Evolutionary conservation across 2,329 filamentous ascomycete species (phyloP), one percentile per base, ranked within the genome.

Genomic region (Microdochium bolleyi): DNA sequence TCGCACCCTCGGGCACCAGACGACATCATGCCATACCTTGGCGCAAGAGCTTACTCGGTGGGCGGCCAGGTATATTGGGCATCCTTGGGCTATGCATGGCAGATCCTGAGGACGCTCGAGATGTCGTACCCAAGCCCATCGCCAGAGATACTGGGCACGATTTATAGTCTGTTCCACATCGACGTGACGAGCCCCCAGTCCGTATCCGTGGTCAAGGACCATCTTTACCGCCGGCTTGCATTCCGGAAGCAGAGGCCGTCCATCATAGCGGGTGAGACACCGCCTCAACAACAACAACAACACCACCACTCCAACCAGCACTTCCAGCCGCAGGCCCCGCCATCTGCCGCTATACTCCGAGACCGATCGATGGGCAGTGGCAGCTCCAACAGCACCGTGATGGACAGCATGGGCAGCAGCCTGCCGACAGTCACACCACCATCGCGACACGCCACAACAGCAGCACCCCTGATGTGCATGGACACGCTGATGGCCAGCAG

Each of bases 1-100:
- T 50, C 34, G 24, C 55, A 56, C 11, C 51, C 51, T 14, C 55
- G 57, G 16, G 51, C 57, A n/a, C 57, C 57, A 11, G 46, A 51
- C 2, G 57, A 58, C 37, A 58, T 58, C 24, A n/a, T 57, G 11
- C 55, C 55, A 9, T 57, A 56, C 25, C 49, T 58, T 30, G 57
- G 57, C 5, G 30, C 46, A 1, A 52, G 54, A 1, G 54, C 56
- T 4, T 57, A 58, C 24, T 57, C 52, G 3, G 4, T 58, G n/a
- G 51, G 55, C 3, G 57, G 55, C 4, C 55, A 56, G 13, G 37
- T 58, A n/a, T 57, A 57, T 49, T 58, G 57, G 57, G 38, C 55
- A 8, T 50, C 56, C 1, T 37, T 58, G 49, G 53, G 55, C 3
- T 58, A 56, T 32, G 54, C 54, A 4, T 58, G 41, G 41, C 41